Evolutionary conservation across 306 rosid species (phyloP).

Genomic region (Arachis stenosperma): DNA sequence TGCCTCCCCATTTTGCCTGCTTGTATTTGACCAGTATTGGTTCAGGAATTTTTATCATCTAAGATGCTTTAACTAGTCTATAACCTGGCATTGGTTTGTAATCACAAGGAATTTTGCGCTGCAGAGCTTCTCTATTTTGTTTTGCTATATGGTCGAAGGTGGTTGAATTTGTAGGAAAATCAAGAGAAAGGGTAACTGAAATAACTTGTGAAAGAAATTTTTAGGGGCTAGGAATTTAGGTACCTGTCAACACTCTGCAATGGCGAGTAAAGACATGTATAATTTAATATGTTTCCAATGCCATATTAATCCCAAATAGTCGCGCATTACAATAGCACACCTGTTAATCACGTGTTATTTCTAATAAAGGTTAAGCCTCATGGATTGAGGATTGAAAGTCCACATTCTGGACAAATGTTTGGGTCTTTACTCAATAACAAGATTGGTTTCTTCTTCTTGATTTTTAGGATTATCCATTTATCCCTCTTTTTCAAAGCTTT

Average conservation of each 20-base stretch:
- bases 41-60: constrained; percentile 1
- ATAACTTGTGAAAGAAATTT: too few relatives aligned
- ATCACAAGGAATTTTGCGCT: not conserved
- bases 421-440: constrained; percentile 5
- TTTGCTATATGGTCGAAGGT: not conserved
- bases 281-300: too few relatives aligned
- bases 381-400: constrained; percentile 13
- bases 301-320: too few relatives aligned
- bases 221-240: too few relatives aligned
- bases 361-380: not conserved
- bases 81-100: not conserved
- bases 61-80: not conserved
- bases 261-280: too few relatives aligned
- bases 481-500: not conserved
- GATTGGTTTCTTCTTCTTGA: constrained; percentile 9
- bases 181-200: too few relatives aligned
- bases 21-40: constrained; percentile 10
- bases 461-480: constrained; percentile 13
- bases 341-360: too few relatives aligned
- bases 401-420: constrained; percentile 21
- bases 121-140: constrained; percentile 3
- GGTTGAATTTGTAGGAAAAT: too few relatives aligned
- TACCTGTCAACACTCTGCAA: too few relatives aligned
- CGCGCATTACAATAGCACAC: too few relatives aligned
- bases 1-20: not conserved